These are phyloP conservation scores for Kalaharituber pfeilii DNA, from an alignment of 2,329 filamentous ascomycete genomes.

Conservation along the genomic window DNA sequence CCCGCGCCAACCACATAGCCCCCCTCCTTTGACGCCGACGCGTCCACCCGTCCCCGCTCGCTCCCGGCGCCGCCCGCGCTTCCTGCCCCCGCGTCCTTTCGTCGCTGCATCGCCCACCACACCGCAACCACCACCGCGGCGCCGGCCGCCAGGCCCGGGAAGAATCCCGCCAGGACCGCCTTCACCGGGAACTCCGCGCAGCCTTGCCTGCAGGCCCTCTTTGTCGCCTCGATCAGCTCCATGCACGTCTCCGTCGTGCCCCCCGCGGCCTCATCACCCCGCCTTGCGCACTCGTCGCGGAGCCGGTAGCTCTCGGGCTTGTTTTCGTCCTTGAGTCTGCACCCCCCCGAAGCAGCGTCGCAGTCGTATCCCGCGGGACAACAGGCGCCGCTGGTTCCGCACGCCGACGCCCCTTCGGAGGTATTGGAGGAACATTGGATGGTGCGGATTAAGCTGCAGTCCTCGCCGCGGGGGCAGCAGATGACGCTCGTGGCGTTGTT, in stretches of 20 bases:
- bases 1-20: not conserved
- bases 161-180: constrained; percentile 12
- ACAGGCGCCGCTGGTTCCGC: constrained; percentile 9
- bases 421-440: constrained; percentile 5
- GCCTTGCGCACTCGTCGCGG: not conserved
- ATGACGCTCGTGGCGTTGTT: constrained; percentile 13
- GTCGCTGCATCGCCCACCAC: not conserved
- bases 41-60: not conserved
- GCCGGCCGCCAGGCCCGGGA: constrained; percentile 13
- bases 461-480: constrained; percentile 14
- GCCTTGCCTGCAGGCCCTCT: not conserved
- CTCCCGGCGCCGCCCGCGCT: not conserved
- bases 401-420: too few species aligned
- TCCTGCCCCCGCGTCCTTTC: not conserved
- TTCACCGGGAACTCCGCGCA: constrained; percentile 6
- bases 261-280: not conserved
- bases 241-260: not conserved
- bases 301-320: not conserved
- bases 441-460: constrained; percentile 16
- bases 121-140: constrained; percentile 10
- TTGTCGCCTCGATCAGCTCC: not conserved
- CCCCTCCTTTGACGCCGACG: too few species aligned
- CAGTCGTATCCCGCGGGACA: constrained; percentile 16
- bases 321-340: not conserved
- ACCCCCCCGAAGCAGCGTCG: not conserved